Evolutionary conservation across 371 early-diverging fungal species (phyloP).

Genomic region (Apophysomyces trapeziformis): DNA sequence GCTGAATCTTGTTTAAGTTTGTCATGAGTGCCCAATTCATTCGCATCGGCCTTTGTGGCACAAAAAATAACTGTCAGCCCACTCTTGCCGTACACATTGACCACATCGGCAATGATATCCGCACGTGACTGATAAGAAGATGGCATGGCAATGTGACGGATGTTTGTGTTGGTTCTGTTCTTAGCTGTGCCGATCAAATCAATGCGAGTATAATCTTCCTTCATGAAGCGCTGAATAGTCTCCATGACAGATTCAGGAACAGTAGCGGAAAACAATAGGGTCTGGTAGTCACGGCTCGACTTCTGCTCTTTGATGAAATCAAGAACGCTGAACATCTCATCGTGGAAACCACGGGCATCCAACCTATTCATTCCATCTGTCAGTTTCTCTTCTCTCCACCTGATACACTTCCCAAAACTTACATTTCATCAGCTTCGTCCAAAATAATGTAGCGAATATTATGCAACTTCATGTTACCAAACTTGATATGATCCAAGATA

Average conservation of each 20-base stretch:
- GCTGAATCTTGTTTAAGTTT: constrained; percentile 81
- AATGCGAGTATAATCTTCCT: constrained; percentile 78
- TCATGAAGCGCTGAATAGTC: constrained; percentile 85
- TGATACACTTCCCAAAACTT: constrained; percentile 19
- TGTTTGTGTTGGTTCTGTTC: constrained; percentile 77
- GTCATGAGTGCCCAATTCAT: constrained; percentile 82
- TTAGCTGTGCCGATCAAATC: constrained; percentile 80
- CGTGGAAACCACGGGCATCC: constrained; percentile 94
- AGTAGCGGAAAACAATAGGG: constrained; percentile 88
- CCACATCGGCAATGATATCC: constrained; percentile 84
- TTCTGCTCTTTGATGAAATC: constrained; percentile 80
- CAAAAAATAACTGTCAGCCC: constrained; percentile 92
- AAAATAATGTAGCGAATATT: constrained; percentile 78
- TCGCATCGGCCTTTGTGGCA: constrained; percentile 91
- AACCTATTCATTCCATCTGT: constrained; percentile 38
- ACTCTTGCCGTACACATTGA: constrained; percentile 78
- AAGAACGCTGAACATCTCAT: constrained; percentile 88
- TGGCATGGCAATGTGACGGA: constrained; percentile 83
- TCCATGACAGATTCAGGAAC: constrained; percentile 84
- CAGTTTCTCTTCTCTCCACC: constrained; percentile 18
- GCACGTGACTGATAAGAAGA: constrained; percentile 78
- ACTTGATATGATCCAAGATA: constrained; percentile 93
- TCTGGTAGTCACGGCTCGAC: constrained; percentile 74
- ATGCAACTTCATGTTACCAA: constrained; percentile 77
- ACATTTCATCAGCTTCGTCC: constrained; percentile 97